Percentiles rank a stretch among this genome's conserved stretches.
These are phyloP conservation scores for Cryptosporidium bovis DNA, from an alignment of 169 alveolate genomes.

Conservation along the genomic window DNA sequence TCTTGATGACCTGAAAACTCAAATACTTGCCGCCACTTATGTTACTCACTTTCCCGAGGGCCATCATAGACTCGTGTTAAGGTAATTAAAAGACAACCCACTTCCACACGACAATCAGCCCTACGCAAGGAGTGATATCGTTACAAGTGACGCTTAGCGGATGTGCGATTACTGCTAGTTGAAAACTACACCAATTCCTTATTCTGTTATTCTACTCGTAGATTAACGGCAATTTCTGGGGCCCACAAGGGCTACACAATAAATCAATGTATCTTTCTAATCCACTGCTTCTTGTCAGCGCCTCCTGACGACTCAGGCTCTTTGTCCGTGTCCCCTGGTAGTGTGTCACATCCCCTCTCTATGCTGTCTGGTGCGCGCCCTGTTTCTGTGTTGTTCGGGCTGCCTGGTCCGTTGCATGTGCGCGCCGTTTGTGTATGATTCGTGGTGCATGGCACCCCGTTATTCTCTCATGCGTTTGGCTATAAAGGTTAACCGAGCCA, in stretches of 20 bases:
- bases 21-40: no score
- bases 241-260: conserved; percentile 81
- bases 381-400: not conserved
- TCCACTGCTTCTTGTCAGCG: not conserved
- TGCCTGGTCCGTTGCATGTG: not conserved
- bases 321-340: not conserved
- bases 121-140: conserved; percentile 99
- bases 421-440: no score
- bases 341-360: not conserved
- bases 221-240: conserved; percentile 94
- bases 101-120: conserved; percentile 78
- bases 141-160: conserved; percentile 99
- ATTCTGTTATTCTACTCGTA: conserved; percentile 85
- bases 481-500: no score
- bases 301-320: not conserved
- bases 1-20: not conserved
- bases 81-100: not conserved
- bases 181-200: conserved; percentile 99
- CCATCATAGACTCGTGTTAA: conserved; percentile 32
- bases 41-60: not conserved
- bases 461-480: no score
- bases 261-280: conserved; percentile 49
- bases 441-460: no score
- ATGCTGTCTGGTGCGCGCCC: not conserved
- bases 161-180: conserved; percentile 99